These are phyloP conservation scores for Mytilinidion resinicola DNA, from an alignment of 495 filamentous ascomycete genomes.

Conservation along the genomic window DNA sequence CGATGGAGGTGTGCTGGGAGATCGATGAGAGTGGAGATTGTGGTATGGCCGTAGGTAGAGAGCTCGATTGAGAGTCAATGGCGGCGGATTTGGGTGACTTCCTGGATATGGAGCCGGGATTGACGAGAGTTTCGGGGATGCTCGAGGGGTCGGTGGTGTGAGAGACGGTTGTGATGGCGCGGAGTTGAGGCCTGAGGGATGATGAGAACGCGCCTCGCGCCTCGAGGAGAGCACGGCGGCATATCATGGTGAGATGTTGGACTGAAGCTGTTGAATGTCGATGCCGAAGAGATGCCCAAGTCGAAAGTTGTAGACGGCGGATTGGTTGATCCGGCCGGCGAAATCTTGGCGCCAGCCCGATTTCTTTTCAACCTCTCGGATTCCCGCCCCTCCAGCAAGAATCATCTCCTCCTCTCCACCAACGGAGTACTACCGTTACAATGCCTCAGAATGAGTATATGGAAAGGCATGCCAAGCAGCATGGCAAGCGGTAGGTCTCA, in stretches of 20 bases:
- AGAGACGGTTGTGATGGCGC: slow-evolving; percentile 35
- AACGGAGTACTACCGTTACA: slow-evolving; percentile 21
- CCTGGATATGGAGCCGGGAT: slow-evolving; percentile 20
- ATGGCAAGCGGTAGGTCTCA: slow-evolving; percentile 54
- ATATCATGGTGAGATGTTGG: slow-evolving; percentile 15
- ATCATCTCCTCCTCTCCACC: neutral
- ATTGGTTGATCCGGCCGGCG: neutral
- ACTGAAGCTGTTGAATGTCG: neutral
- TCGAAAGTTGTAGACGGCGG: slow-evolving; percentile 8
- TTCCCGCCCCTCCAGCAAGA: slow-evolving; percentile 6
- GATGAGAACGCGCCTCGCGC: slow-evolving; percentile 32
- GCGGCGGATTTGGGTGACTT: slow-evolving; percentile 1
- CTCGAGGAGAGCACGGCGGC: slow-evolving; percentile 27
- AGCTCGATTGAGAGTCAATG: slow-evolving; percentile 19
- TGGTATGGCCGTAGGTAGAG: slow-evolving; percentile 27
- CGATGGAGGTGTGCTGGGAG: slow-evolving; percentile 23
- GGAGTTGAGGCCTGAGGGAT: slow-evolving; percentile 34
- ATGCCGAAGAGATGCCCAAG: neutral
- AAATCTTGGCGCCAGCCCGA: too few relatives aligned
- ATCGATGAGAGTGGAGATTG: slow-evolving; percentile 26
- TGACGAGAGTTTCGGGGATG: slow-evolving; percentile 30
- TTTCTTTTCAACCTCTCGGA: neutral
- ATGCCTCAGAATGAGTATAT: slow-evolving; percentile 96
- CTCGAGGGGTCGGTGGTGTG: slow-evolving; percentile 28
- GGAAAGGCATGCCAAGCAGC: slow-evolving; percentile 76